Base-by-base conservation (phyloP, 768 basidiomycete species). In the Calocera cornea region DNA sequence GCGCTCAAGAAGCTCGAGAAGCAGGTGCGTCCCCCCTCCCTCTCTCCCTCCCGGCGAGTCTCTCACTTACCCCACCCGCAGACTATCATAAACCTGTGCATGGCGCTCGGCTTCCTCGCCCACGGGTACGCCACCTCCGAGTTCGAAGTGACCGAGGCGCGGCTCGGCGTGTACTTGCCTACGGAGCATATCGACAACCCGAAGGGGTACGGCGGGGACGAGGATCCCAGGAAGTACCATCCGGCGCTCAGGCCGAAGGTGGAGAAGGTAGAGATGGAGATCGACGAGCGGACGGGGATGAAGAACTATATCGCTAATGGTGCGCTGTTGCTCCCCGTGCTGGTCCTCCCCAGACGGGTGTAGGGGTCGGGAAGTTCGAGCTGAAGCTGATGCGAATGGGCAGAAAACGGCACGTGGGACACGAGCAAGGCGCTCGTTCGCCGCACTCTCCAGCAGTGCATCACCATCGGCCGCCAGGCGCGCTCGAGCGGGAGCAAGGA, bases 161-260 rank as follows among this genome's bases (percentile, higher is more conserved):
- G 92, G 17, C 83, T 95, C 1, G 92, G 89, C 1, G 84, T 86
- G 47, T 95, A 95, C 75, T 85, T 94, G 33, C 91, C 92, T 0
- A 84, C 85, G 80, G 89, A 93, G 75, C 92, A 95, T 74, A 93
- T 94, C 72, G 92, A 95, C 74, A 95, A 95, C 72, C 92, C 92
- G 1, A 91, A 89, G 83, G 92, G 91, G 14, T 95, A 93, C 72
- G 90, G 88, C 0, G 76, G 83, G 80, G 73, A 86, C 82, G 86
- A 90, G 75, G 92, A 97, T 75, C 84, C 94, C 0, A 80, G 91
- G 44, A 81, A 82, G 72, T 92, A 88, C 72, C 83, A 95, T 72
- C 84, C 87, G 0, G 80, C 82, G 22, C 82, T 97, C 8, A 85
- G 95, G 14, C 86, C 86, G 1, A 93, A 93, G 1, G 87, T 97